These are phyloP conservation scores for Leccinum olivaceopallidum DNA, from an alignment of 768 basidiomycete genomes.

Conservation along the genomic window DNA sequence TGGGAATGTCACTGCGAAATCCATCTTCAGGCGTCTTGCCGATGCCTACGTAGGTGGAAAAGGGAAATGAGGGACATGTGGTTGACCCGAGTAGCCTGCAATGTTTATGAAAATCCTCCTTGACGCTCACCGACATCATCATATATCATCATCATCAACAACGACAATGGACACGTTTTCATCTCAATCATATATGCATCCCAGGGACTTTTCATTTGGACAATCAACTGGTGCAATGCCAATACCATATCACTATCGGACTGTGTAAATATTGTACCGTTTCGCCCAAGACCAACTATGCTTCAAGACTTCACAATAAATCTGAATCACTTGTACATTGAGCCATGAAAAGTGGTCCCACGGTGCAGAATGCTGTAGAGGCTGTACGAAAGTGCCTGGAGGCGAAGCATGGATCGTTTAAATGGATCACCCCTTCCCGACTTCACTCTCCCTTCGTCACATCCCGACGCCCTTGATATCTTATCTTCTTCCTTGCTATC, in stretches of 20 bases:
- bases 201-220: conserved; percentile 3
- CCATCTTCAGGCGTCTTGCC: conserved; percentile 23
- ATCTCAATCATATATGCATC: conserved; percentile 4
- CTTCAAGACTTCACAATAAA: background rate
- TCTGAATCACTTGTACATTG: background rate
- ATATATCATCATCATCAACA: background rate
- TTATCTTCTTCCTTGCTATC: conserved; percentile 9
- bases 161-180: conserved; percentile 6
- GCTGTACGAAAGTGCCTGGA: conserved; percentile 8
- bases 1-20: conserved; percentile 34
- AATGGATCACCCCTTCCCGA: background rate
- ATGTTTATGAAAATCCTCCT: conserved; percentile 38
- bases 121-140: conserved; percentile 4
- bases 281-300: background rate
- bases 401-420: conserved; percentile 1
- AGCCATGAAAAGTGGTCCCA: background rate
- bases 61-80: conserved; percentile 46
- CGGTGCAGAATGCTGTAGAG: conserved; percentile 7
- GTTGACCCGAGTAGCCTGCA: conserved; percentile 48
- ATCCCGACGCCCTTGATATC: conserved; percentile 3
- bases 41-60: conserved; percentile 37
- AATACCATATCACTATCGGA: background rate
- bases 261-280: conserved; percentile 1
- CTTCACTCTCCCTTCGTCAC: background rate
- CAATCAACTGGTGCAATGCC: conserved; percentile 11